These are phyloP conservation scores for Epichloe scottii DNA, from an alignment of 2,329 filamentous ascomycete genomes.

Conservation along the genomic window DNA sequence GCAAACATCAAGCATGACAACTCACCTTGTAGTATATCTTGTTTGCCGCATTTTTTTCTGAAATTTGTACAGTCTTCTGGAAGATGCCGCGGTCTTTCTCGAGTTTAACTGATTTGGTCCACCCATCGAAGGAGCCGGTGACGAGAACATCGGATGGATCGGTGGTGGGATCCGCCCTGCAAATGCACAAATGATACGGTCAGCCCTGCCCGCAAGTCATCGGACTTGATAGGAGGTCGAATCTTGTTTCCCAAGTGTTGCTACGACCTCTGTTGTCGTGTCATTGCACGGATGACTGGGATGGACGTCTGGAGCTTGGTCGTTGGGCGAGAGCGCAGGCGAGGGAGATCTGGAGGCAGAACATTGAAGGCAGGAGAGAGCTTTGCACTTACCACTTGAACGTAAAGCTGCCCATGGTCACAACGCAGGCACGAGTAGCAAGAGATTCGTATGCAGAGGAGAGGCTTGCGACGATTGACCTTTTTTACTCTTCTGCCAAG, in stretches of 20 bases:
- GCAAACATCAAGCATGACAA: slow-evolving; percentile 8
- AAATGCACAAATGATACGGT: slow-evolving; percentile 5
- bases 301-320: neutral
- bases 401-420: slow-evolving; percentile 52
- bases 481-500: neutral
- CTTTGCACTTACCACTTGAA: slow-evolving; percentile 51
- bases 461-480: neutral
- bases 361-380: neutral
- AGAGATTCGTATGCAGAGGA: neutral
- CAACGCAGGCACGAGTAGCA: slow-evolving; percentile 7
- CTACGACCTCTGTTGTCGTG: neutral
- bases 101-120: slow-evolving; percentile 76
- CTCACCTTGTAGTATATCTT: slow-evolving; percentile 94
- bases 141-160: slow-evolving; percentile 61
- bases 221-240: neutral
- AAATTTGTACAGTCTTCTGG: slow-evolving; percentile 67
- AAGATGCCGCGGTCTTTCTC: slow-evolving; percentile 63
- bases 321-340: neutral
- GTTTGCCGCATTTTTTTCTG: slow-evolving; percentile 36
- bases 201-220: slow-evolving; percentile 1
- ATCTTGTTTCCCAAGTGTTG: neutral
- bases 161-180: slow-evolving; percentile 69
- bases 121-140: slow-evolving; percentile 91
- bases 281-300: neutral
- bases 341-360: neutral